Evolutionary conservation across 2,329 filamentous ascomycete genomes (phyloP).

Genomic region (Phoma sp.): DNA sequence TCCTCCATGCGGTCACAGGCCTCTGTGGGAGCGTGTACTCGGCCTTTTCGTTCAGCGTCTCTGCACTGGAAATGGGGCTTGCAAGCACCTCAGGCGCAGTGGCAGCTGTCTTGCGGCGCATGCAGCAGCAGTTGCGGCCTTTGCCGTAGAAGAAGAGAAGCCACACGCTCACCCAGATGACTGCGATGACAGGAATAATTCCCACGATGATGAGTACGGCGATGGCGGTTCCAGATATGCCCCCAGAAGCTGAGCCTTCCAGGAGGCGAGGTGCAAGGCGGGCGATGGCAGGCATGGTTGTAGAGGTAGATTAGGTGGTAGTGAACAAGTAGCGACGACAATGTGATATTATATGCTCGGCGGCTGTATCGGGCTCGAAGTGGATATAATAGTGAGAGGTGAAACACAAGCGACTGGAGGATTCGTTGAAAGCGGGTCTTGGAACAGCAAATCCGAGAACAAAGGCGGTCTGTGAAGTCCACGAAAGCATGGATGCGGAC

Average conservation of each 20-base stretch:
- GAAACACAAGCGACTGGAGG: constrained; percentile 21
- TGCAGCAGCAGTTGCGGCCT: constrained; percentile 35
- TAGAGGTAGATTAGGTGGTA: background rate
- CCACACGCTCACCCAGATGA: constrained; percentile 35
- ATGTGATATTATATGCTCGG: constrained; percentile 6
- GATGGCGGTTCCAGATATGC: constrained; percentile 29
- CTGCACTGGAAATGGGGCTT: constrained; percentile 5
- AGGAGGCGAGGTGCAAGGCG: constrained; percentile 27
- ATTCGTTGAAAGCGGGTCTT: constrained; percentile 20
- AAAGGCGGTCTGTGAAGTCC: constrained; percentile 21
- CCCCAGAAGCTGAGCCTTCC: constrained; percentile 11
- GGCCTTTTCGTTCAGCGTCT: constrained; percentile 24
- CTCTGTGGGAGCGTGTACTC: constrained; percentile 24
- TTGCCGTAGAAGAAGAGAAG: constrained; percentile 37
- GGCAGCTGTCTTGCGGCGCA: constrained; percentile 27
- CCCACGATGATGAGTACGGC: constrained; percentile 35
- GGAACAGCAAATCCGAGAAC: constrained; percentile 17
- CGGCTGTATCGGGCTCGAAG: constrained; percentile 14
- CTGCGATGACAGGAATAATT: constrained; percentile 33
- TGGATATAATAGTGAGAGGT: constrained; percentile 14
- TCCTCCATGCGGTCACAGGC: constrained; percentile 11
- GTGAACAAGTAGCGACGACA: background rate
- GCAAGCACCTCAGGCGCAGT: constrained; percentile 8
- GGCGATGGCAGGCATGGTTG: constrained; percentile 26
- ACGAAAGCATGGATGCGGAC: constrained; percentile 21